Percentiles rank a stretch among this genome's conserved stretches.
Evolutionary conservation across 1,284 basidiomycete genomes (phyloP).

Genomic region (Irpex lacteus): DNA sequence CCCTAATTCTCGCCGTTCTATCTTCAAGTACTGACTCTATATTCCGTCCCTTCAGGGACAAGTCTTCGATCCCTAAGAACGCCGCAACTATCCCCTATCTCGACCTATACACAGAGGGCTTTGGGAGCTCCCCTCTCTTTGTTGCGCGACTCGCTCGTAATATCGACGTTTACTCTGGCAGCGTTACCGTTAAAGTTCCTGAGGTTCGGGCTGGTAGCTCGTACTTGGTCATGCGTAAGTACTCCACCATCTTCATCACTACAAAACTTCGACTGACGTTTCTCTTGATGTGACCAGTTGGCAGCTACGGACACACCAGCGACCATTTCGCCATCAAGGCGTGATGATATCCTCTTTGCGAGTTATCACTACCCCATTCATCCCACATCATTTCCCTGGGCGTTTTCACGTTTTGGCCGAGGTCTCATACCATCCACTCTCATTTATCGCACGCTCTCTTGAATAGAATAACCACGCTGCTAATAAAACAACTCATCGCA

Average conservation of each 20-base stretch:
- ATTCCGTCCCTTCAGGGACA: background rate
- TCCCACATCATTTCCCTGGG: background rate
- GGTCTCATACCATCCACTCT: background rate
- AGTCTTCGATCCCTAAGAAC: conserved; percentile 1
- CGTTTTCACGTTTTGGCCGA: background rate
- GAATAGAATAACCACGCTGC: background rate
- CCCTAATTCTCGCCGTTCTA: background rate
- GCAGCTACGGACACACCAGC: background rate
- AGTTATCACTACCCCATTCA: background rate
- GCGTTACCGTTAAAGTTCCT: background rate
- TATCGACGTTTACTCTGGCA: conserved; percentile 4
- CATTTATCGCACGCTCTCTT: background rate
- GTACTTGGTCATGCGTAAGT: conserved; percentile 6
- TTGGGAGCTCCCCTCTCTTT: conserved; percentile 4
- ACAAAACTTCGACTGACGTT: background rate
- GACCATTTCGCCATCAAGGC: background rate
- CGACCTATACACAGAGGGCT: conserved; percentile 6
- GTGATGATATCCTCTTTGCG: background rate
- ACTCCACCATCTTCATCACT: background rate
- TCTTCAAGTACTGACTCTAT: background rate
- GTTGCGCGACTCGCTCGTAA: conserved; percentile 6
- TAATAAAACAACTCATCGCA: no score
- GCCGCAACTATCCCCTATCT: conserved; percentile 4
- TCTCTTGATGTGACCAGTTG: background rate
- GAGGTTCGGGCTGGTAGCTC: conserved; percentile 4